A percentile compares a stretch with the other conserved stretches of the same genome.
phyloP scores from a whole-genome alignment of 208 protist species.

The Histomonas meleagridis region DNA sequence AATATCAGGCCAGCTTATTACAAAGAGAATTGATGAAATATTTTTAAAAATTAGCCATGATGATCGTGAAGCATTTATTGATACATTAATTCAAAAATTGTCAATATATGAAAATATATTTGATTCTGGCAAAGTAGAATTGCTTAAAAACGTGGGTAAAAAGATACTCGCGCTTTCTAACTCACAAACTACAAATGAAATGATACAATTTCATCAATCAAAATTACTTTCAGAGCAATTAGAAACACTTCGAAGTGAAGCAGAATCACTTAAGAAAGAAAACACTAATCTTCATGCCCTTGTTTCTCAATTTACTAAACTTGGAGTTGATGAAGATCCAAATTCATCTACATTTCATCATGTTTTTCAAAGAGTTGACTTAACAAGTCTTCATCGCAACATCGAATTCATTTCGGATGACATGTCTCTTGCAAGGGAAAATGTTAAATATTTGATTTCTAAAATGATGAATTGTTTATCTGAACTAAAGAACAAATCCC shows the following conservation, averaged over 20 bases:
- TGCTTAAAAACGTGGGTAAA: not conserved
- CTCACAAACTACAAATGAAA: not conserved
- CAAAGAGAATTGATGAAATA: slow-evolving; percentile 28
- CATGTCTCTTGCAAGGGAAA: not conserved
- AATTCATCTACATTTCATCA: not conserved
- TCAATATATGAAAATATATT: not conserved
- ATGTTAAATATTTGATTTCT: not conserved
- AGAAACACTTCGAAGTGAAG: not conserved
- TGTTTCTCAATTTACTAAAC: not conserved
- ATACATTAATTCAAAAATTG: slow-evolving; percentile 7
- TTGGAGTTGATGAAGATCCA: not conserved
- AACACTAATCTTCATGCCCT: not conserved
- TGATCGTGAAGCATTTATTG: not conserved
- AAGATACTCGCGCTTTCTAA: not conserved
- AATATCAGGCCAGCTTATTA: slow-evolving; percentile 27
- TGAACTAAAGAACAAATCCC: not conserved
- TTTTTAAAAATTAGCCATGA: not conserved
- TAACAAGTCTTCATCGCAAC: not conserved
- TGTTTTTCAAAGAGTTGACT: not conserved
- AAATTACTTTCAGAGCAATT: not conserved
- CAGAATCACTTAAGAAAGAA: not conserved
- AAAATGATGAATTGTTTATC: not conserved
- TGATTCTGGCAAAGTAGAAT: not conserved
- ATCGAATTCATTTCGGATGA: not conserved
- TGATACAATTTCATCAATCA: not conserved